These are phyloP conservation scores for Uncinocarpus reesii DNA, from an alignment of 2,329 filamentous ascomycete species.

Conservation along the genomic window DNA sequence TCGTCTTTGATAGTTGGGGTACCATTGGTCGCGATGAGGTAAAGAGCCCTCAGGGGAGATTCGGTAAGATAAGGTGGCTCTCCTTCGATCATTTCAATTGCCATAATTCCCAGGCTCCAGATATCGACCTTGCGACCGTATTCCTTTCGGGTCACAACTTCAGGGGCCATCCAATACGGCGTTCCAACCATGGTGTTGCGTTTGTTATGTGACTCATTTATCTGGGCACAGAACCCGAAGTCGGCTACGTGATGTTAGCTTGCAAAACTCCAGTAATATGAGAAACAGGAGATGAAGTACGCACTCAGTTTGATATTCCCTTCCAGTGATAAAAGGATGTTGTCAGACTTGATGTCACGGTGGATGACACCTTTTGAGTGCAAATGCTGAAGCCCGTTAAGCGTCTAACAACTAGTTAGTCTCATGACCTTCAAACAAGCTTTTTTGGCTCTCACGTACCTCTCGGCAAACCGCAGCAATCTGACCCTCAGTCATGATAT, in stretches of 20 bases:
- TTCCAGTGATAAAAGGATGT: slow-evolving; percentile 85
- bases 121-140: slow-evolving; percentile 98
- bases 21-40: slow-evolving; percentile 92
- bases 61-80: slow-evolving; percentile 96
- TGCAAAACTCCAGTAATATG: slow-evolving; percentile 1
- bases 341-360: slow-evolving; percentile 97
- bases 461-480: slow-evolving; percentile 93
- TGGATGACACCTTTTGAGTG: slow-evolving; percentile 98
- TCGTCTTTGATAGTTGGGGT: slow-evolving; percentile 93
- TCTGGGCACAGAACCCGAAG: slow-evolving; percentile 97
- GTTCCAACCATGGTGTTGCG: slow-evolving; percentile 98
- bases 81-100: slow-evolving; percentile 99
- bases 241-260: slow-evolving; percentile 53
- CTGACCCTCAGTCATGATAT: slow-evolving; percentile 97
- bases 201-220: slow-evolving; percentile 94
- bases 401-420: slow-evolving; percentile 44
- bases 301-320: slow-evolving; percentile 95
- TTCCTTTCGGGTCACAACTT: slow-evolving; percentile 93
- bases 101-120: slow-evolving; percentile 98
- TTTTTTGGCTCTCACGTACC: slow-evolving; percentile 32
- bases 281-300: slow-evolving; percentile 28
- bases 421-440: slow-evolving; percentile 5
- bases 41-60: slow-evolving; percentile 81
- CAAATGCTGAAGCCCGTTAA: slow-evolving; percentile 84
- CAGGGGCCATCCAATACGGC: slow-evolving; percentile 99